phyloP scores from a whole-genome alignment of 2,329 filamentous ascomycete species.

The Dactylellina drechsleri region DNA sequence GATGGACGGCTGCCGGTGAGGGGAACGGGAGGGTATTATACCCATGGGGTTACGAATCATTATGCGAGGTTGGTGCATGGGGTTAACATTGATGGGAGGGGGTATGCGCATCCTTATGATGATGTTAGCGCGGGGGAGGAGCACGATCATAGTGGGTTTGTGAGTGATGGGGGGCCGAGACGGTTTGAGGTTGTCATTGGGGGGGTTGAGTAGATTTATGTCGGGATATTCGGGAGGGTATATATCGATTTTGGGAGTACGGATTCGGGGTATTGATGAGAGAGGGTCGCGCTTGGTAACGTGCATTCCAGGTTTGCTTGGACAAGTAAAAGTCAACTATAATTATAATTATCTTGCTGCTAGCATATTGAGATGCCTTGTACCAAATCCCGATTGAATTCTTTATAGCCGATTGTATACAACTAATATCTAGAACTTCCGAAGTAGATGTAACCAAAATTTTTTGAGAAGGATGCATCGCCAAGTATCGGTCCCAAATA shows the following conservation, averaged over 20 bases:
- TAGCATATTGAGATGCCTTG: too few species aligned
- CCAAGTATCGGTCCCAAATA: too few species aligned
- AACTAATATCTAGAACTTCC: too few species aligned
- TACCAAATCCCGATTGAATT: too few species aligned
- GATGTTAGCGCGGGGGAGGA: constrained; percentile 70
- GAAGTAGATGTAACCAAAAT: too few species aligned
- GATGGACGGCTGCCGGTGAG: constrained; percentile 58
- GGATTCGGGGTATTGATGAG: too few species aligned
- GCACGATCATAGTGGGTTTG: constrained; percentile 71
- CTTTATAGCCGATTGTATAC: too few species aligned
- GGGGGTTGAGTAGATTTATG: background rate
- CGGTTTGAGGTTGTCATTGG: constrained; percentile 70
- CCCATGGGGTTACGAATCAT: constrained; percentile 70
- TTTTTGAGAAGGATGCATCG: too few species aligned
- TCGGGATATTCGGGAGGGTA: background rate
- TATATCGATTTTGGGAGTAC: constrained; percentile 6
- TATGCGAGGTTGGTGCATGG: constrained; percentile 74
- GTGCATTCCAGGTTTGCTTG: too few species aligned
- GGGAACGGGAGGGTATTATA: constrained; percentile 69
- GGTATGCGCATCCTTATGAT: constrained; percentile 78
- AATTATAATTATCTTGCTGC: too few species aligned
- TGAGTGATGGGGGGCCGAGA: constrained; percentile 69
- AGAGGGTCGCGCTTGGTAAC: too few species aligned
- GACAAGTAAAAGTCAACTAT: too few species aligned
- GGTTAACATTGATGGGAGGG: constrained; percentile 69